Conservation (phyloP, 306 rosid genomes). For the Vicia faba region DNA sequence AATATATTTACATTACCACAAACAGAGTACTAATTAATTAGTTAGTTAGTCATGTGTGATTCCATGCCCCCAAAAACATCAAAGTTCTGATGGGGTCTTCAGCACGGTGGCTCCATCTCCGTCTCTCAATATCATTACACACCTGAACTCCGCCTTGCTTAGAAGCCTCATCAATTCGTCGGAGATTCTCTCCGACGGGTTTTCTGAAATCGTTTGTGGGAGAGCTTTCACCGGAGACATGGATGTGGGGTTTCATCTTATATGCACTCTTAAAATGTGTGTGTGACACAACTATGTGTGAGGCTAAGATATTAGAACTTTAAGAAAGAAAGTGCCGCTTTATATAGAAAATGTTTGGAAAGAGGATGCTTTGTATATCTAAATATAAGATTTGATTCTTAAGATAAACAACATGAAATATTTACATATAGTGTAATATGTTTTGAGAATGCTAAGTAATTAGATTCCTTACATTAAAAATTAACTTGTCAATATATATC, state of each 20-base stretch:
- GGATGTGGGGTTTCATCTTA: slow-evolving; percentile 46
- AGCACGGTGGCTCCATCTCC: slow-evolving; percentile 33
- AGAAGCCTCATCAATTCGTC: slow-evolving; percentile 27
- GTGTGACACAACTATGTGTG: not conserved
- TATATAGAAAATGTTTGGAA: slow-evolving; percentile 40
- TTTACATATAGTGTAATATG: not conserved
- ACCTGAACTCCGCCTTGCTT: slow-evolving; percentile 30
- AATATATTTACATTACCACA: slow-evolving; percentile 20
- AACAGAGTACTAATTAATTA: not conserved
- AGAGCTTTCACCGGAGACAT: slow-evolving; percentile 39
- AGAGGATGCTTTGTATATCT: slow-evolving; percentile 16
- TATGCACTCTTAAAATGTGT: not conserved
- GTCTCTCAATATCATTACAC: slow-evolving; percentile 29
- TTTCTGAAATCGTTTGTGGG: slow-evolving; percentile 21
- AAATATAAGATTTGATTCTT: slow-evolving; percentile 31
- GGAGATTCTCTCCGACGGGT: slow-evolving; percentile 38
- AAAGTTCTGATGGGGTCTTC: slow-evolving; percentile 51
- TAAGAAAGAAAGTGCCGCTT: not conserved
- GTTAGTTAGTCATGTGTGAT: slow-evolving; percentile 38
- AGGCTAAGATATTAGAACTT: slow-evolving; percentile 34
- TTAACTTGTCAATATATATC: slow-evolving; percentile 26
- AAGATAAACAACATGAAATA: not conserved
- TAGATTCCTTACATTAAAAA: slow-evolving; percentile 32
- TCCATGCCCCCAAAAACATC: slow-evolving; percentile 52
- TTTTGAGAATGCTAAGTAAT: slow-evolving; percentile 31